Conservation (phyloP, 2,329 filamentous ascomycete species). For the Sclerotinia borealis region DNA sequence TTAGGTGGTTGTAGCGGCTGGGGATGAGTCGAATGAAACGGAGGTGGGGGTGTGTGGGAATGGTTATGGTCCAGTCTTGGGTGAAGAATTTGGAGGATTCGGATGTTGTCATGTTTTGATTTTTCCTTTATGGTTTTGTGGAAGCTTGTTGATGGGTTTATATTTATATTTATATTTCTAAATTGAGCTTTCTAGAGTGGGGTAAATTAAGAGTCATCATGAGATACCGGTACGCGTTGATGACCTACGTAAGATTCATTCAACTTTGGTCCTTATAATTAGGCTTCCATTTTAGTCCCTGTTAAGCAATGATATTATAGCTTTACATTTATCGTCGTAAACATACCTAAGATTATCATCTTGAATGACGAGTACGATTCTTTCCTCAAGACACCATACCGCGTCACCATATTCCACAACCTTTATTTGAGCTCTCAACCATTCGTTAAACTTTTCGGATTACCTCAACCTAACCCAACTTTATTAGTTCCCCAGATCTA, state of each 20-base stretch:
- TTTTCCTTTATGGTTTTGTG: neutral
- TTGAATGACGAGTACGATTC: too few relatives aligned
- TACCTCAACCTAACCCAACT: neutral
- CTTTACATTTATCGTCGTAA: neutral
- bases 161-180: neutral
- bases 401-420: neutral
- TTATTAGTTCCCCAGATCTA: too few relatives aligned
- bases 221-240: neutral
- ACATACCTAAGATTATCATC: neutral
- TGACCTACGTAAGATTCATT: neutral
- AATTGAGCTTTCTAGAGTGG: neutral
- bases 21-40: constrained; percentile 16
- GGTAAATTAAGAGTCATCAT: neutral
- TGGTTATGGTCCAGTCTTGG: constrained; percentile 15
- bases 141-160: neutral
- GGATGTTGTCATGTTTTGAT: neutral
- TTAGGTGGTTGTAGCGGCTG: neutral
- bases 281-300: neutral
- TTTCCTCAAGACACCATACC: too few relatives aligned
- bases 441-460: neutral
- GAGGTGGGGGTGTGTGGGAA: constrained; percentile 13
- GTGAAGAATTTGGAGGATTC: constrained; percentile 14
- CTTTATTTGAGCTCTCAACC: too few relatives aligned
- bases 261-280: neutral
- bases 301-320: too few relatives aligned